A percentile compares a stretch with the other conserved stretches of the same genome.
These are phyloP conservation scores for Phytophthora syringae DNA, from an alignment of 352 stramenopile species.

Conservation along the genomic window DNA sequence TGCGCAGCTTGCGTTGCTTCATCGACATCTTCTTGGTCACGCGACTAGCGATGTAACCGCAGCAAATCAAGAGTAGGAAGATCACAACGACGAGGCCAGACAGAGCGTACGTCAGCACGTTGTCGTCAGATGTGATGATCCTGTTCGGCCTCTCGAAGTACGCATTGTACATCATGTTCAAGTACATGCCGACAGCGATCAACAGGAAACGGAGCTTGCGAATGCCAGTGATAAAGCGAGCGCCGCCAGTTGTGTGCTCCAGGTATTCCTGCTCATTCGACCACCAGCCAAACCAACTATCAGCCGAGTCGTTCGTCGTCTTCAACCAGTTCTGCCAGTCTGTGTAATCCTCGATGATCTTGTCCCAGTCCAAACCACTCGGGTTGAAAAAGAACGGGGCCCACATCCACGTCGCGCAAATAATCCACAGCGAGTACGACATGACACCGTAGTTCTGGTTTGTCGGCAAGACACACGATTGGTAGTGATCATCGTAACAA, in stretches of 20 bases:
- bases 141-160: constrained; percentile 75
- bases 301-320: constrained; percentile 85
- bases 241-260: constrained; percentile 73
- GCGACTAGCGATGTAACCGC: constrained; percentile 83
- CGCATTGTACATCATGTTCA: constrained; percentile 82
- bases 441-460: constrained; percentile 87
- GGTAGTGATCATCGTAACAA: constrained; percentile 42
- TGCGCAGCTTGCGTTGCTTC: constrained; percentile 90
- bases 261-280: constrained; percentile 83
- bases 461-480: constrained; percentile 75
- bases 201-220: constrained; percentile 85
- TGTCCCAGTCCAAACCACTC: constrained; percentile 86
- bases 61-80: constrained; percentile 79
- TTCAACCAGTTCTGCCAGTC: constrained; percentile 87
- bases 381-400: constrained; percentile 91
- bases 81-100: constrained; percentile 71
- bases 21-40: constrained; percentile 92
- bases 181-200: constrained; percentile 76
- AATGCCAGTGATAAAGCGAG: constrained; percentile 72
- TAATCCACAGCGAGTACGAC: constrained; percentile 89
- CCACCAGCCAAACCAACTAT: constrained; percentile 91
- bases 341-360: constrained; percentile 83
- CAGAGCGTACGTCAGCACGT: constrained; percentile 71
- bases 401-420: constrained; percentile 80
- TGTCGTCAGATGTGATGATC: constrained; percentile 56